These are phyloP conservation scores for Mentha longifolia DNA, from an alignment of 257 asterid genomes.

Conservation along the genomic window DNA sequence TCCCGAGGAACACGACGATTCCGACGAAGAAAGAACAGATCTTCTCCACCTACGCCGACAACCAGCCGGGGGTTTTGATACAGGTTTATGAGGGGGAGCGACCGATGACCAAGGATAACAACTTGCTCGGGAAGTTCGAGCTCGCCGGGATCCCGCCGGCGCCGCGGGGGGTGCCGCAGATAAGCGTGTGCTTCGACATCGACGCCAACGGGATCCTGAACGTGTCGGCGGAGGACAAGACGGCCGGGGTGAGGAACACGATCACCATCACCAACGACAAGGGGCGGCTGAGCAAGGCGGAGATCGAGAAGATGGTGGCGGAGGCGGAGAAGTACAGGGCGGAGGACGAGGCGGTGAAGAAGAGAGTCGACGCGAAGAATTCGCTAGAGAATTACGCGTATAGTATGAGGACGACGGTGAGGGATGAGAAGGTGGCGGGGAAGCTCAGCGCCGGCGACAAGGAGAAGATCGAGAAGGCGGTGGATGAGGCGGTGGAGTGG, in stretches of 20 bases:
- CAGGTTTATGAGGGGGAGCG: constrained; percentile 65
- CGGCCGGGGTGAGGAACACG: constrained; percentile 55
- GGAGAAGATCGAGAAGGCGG: constrained; percentile 56
- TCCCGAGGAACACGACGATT: constrained; percentile 66
- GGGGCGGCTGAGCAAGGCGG: constrained; percentile 58
- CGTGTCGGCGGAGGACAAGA: constrained; percentile 61
- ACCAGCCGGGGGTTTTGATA: constrained; percentile 58
- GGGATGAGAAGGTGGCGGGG: constrained; percentile 49
- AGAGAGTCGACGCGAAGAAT: constrained; percentile 58
- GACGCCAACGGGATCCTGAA: constrained; percentile 59
- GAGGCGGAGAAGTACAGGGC: constrained; percentile 59
- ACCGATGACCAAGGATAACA: constrained; percentile 62
- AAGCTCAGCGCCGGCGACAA: constrained; percentile 50
- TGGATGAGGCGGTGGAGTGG: constrained; percentile 56
- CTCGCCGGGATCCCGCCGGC: constrained; percentile 58
- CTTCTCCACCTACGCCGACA: constrained; percentile 57
- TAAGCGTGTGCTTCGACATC: constrained; percentile 58
- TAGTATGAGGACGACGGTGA: constrained; percentile 49
- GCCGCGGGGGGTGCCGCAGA: constrained; percentile 58
- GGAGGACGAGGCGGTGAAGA: constrained; percentile 58
- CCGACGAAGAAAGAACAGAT: constrained; percentile 62
- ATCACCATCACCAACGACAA: constrained; percentile 58
- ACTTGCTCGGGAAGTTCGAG: constrained; percentile 64
- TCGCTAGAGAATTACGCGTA: constrained; percentile 60
- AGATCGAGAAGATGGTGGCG: constrained; percentile 54